Conservation (phyloP, 805 yeast species). For the Saturnispora zaruensis region DNA sequence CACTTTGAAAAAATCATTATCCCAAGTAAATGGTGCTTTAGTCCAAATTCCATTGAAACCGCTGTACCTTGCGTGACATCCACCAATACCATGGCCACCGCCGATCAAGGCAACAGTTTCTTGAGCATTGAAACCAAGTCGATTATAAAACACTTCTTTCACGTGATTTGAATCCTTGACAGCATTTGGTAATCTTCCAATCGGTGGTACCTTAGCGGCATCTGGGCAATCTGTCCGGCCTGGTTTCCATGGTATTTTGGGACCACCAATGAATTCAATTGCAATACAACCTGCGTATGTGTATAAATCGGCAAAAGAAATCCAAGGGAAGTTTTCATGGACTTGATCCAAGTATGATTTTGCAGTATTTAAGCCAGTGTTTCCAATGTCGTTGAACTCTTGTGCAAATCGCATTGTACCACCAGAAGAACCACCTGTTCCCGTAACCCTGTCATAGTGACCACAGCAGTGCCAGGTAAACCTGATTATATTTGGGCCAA, state of each 20-base stretch:
- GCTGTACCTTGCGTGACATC: slow-evolving; percentile 53
- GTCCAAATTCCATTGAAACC: slow-evolving; percentile 48
- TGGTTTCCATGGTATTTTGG: slow-evolving; percentile 71
- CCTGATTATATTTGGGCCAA: slow-evolving; percentile 72
- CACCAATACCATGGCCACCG: slow-evolving; percentile 71
- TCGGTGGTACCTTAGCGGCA: slow-evolving; percentile 44
- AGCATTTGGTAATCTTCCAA: slow-evolving; percentile 72
- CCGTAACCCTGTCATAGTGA: slow-evolving; percentile 52
- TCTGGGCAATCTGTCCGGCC: slow-evolving; percentile 61
- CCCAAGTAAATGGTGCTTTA: slow-evolving; percentile 31
- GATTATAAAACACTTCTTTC: slow-evolving; percentile 44
- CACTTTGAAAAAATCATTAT: slow-evolving; percentile 35
- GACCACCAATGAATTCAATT: slow-evolving; percentile 72
- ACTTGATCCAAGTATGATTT: slow-evolving; percentile 49
- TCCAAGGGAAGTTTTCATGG: slow-evolving; percentile 53
- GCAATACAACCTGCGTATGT: slow-evolving; percentile 75
- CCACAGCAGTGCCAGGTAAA: slow-evolving; percentile 85
- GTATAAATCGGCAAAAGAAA: slow-evolving; percentile 71
- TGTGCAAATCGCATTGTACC: slow-evolving; percentile 55
- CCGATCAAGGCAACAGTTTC: slow-evolving; percentile 70
- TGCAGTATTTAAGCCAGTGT: slow-evolving; percentile 56
- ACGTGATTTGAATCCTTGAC: slow-evolving; percentile 56
- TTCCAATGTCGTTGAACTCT: slow-evolving; percentile 50
- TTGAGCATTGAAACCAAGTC: slow-evolving; percentile 61
- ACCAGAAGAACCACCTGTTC: slow-evolving; percentile 60